A percentile compares a stretch with the other conserved stretches of the same genome.
These are phyloP conservation scores for Elaphomyces granulatus DNA, from an alignment of 495 filamentous ascomycete species.

Conservation along the genomic window DNA sequence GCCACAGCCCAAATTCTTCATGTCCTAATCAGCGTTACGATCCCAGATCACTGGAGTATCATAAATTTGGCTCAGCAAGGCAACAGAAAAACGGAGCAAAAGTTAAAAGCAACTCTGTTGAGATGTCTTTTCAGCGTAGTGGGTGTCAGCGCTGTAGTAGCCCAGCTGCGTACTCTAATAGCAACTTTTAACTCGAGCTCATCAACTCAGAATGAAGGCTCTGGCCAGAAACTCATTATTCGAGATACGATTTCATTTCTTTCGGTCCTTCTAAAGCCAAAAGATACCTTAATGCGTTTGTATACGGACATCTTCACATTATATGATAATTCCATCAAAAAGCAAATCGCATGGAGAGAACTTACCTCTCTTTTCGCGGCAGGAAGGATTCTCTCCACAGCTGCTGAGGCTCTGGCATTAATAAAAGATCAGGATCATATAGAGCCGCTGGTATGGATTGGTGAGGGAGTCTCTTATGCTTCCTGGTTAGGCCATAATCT, in stretches of 20 bases:
- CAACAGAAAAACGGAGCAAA: constrained; percentile 17
- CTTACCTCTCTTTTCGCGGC: constrained; percentile 48
- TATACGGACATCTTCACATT: constrained; percentile 32
- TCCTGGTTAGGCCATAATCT: constrained; percentile 68
- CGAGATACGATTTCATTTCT: constrained; percentile 31
- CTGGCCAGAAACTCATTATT: constrained; percentile 16
- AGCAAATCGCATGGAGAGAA: constrained; percentile 50
- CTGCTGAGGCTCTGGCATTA: constrained; percentile 60
- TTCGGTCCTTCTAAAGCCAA: constrained; percentile 40
- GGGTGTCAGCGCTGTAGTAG: constrained; percentile 55
- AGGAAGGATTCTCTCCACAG: constrained; percentile 54
- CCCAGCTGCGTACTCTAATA: constrained; percentile 43
- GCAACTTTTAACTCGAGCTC: constrained; percentile 23
- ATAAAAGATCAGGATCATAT: constrained; percentile 18
- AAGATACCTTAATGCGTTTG: constrained; percentile 38
- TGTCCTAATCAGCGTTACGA: constrained; percentile 48
- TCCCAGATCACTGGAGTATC: constrained; percentile 65
- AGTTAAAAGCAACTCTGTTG: constrained; percentile 35
- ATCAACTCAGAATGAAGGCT: constrained; percentile 16
- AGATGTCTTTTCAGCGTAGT: constrained; percentile 56
- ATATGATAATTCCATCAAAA: constrained; percentile 20
- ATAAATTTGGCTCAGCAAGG: constrained; percentile 20
- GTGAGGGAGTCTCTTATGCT: constrained; percentile 47
- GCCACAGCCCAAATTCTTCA: constrained; percentile 55
- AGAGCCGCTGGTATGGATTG: constrained; percentile 43